Base-by-base conservation (phyloP, 1,284 basidiomycete species). In the Ustilago nuda region DNA sequence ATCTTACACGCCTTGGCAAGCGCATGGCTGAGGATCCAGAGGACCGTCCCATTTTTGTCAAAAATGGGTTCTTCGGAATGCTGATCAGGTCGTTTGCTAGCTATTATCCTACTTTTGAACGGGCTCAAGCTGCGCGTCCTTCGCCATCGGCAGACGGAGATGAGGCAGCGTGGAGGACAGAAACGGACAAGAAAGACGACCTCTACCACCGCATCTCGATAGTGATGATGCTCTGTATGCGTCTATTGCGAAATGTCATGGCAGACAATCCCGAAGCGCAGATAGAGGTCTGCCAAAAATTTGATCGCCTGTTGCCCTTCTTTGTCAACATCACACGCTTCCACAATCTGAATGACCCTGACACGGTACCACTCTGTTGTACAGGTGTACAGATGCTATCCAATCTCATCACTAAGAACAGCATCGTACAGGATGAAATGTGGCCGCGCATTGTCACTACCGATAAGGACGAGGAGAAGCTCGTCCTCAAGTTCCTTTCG, bases 321-420 rank as follows among this genome's bases (percentile, higher is more conserved):
- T 35, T 72, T n/a, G 52, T 48, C 41, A 64, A 66, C 43, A 23
- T 71, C 46, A 68, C 73, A 11, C 63, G 61, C 30, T 76, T 71
- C 35, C 68, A 71, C 32, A 70, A 68, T 6, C 32, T 72, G 52
- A 72, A 64, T 50, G 68, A 76, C 17, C 62, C 73, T 3, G 68
- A 72, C 17, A 50, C 58, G 46, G 19, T 56, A 4, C 56, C 66
- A 0, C 57, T 79, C 8, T 56, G 61, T 23, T 64, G 77, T 8
- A 51, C 75, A 2, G 67, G 60, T 6, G 70, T 53, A 9, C 77
- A 79, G 54, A 62, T 79, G 60, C 70, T 79, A 2, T 71, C 74
- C 46, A 79, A 79, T 30, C 59, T 76, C 12, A 64, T 76, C 51
- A 79, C 73, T 17, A 37, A 50, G 3, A 79, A 79, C n/a, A 41